Evolutionary conservation across 495 filamentous ascomycete species (phyloP).

Genomic region (Xylaria flabelliformis): DNA sequence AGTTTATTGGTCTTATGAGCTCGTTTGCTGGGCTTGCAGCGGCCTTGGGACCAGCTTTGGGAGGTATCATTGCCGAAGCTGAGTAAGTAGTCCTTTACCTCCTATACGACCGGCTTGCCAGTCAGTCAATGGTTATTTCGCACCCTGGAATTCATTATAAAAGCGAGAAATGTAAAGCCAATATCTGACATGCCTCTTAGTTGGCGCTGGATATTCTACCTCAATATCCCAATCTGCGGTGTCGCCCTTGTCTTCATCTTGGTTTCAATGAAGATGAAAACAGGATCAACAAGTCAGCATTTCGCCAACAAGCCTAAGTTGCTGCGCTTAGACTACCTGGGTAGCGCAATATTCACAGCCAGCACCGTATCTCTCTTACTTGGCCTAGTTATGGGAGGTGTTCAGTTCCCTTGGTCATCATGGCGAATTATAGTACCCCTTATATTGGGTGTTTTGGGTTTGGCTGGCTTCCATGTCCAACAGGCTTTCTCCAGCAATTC

Average conservation of each 20-base stretch:
- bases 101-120: too few relatives aligned
- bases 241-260: neutral
- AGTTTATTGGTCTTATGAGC: conserved; percentile 58
- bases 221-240: conserved; percentile 81
- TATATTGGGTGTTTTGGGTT: neutral
- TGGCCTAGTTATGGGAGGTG: neutral
- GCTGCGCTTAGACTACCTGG: neutral
- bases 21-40: conserved; percentile 64
- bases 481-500: neutral
- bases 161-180: too few relatives aligned
- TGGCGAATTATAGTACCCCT: neutral
- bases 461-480: neutral
- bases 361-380: neutral
- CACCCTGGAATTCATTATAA: too few relatives aligned
- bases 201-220: conserved; percentile 77
- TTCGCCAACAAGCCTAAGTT: too few relatives aligned
- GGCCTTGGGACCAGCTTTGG: conserved; percentile 65
- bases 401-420: conserved; percentile 1
- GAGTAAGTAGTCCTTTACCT: too few relatives aligned
- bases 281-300: neutral
- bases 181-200: conserved; percentile 38
- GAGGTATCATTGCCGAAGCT: conserved; percentile 62
- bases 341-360: neutral
- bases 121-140: too few relatives aligned
- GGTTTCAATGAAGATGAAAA: neutral